Base-by-base conservation (phyloP, 2,329 filamentous ascomycete species). In the Neopestalotiopsis rosae region DNA sequence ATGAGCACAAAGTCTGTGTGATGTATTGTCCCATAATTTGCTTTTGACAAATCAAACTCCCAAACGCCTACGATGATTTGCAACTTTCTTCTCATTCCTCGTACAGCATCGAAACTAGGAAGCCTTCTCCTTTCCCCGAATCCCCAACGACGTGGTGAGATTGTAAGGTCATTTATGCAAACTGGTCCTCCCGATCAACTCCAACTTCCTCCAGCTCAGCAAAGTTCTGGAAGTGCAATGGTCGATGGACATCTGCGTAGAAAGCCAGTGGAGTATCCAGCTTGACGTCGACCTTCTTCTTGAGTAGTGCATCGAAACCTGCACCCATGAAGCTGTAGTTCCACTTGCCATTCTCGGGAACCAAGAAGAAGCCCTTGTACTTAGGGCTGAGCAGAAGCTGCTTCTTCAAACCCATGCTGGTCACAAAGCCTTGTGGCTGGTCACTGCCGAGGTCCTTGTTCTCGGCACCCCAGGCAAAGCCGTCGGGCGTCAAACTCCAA, bases 301-400 rank as follows among this genome's bases (percentile, higher is more conserved):
- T 98, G 84, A 97, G 94, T 72, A 97, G 88, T 56, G 91, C 90
- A 14, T 91, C 90, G 78, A 98, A 99, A 0, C 91, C 90, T 73
- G 91, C 94, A 67, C 96, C 96, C 91, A 98, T 94, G 86, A 99
- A 99, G 80, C 93, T 96, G 85, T 98, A 99, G 82, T 99, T 99
- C 96, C 96, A 99, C 70, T 92, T 87, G 71, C 91, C 91, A 67
- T 92, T 91, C 77, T 98, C 95, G 0, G 96, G 96, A 28, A 98
- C 94, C 67, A 99, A 84, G 89, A 99, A 99, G 85, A 95, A 98
- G 34, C 96, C 97, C 74, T 93, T 90, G 79, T 98, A 97, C 80
- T 95, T 93, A 75, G 98, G 95, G 72, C 93, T 97, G 66, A 99
- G 88, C 34, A 99, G 84, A 67, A 99, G 85, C 84, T 99, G 97